Evolutionary conservation across 768 basidiomycete species (phyloP).

Genomic region (Sarcomyxa edulis): DNA sequence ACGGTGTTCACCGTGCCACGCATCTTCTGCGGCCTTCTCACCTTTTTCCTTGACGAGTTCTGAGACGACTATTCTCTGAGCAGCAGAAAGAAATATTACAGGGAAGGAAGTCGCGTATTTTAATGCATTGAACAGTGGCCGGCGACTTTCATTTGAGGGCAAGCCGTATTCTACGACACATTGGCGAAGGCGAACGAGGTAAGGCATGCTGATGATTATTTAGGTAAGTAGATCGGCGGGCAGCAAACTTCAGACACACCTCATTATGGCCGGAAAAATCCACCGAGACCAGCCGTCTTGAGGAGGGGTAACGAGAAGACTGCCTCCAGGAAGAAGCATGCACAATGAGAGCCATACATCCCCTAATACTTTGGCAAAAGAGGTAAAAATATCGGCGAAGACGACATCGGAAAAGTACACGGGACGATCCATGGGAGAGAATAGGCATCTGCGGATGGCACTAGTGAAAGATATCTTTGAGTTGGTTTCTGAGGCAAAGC

Average conservation of each 20-base stretch:
- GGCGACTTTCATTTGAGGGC: conserved; percentile 55
- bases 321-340: conserved; percentile 85
- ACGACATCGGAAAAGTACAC: conserved; percentile 90
- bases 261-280: conserved; percentile 82
- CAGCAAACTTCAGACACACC: conserved; percentile 40
- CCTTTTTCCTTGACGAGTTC: conserved; percentile 51
- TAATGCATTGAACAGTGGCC: conserved; percentile 84
- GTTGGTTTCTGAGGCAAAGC: conserved; percentile 1
- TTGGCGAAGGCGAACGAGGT: conserved; percentile 89
- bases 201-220: conserved; percentile 64
- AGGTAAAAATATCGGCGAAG: conserved; percentile 93
- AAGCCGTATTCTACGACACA: conserved; percentile 80
- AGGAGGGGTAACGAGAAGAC: conserved; percentile 57
- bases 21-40: conserved; percentile 30
- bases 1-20: conserved; percentile 72
- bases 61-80: conserved; percentile 69
- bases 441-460: conserved; percentile 67
- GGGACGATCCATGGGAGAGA: conserved; percentile 52
- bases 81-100: conserved; percentile 90
- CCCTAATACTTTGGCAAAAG: conserved; percentile 94
- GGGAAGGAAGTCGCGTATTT: conserved; percentile 98
- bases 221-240: conserved; percentile 3
- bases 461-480: conserved; percentile 31
- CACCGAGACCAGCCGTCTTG: conserved; percentile 64
- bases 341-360: conserved; percentile 86